Conservation (phyloP, 2,329 filamentous ascomycete species). For the Colletotrichum tabaci region DNA sequence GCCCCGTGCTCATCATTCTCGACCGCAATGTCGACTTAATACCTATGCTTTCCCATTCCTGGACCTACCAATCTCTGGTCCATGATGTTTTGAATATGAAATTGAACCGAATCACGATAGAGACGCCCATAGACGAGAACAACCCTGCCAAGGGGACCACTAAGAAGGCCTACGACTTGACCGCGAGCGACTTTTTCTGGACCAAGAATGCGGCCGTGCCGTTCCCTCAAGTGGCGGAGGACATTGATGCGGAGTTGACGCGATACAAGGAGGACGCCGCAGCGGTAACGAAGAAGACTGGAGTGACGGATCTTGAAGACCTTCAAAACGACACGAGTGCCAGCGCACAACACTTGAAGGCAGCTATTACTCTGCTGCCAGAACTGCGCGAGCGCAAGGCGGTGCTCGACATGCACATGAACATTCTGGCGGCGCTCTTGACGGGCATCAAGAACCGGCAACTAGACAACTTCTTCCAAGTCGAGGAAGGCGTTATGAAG, state of each 20-base stretch:
- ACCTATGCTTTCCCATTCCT: conserved; percentile 98
- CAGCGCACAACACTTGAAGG: conserved; percentile 94
- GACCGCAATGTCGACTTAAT: conserved; percentile 96
- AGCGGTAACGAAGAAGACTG: conserved; percentile 95
- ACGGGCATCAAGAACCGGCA: conserved; percentile 88
- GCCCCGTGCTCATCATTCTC: conserved; percentile 92
- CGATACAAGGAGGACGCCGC: conserved; percentile 96
- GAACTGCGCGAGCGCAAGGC: conserved; percentile 94
- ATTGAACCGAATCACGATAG: conserved; percentile 94
- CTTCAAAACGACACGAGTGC: conserved; percentile 90
- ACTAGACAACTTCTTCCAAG: conserved; percentile 94
- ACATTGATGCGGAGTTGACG: conserved; percentile 93
- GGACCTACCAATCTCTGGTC: conserved; percentile 85
- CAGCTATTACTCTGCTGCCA: conserved; percentile 92
- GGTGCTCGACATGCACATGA: conserved; percentile 99
- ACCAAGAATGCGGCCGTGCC: conserved; percentile 89
- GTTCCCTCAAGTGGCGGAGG: conserved; percentile 96
- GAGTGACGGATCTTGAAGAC: conserved; percentile 92
- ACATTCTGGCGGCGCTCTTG: conserved; percentile 77
- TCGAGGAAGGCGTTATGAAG: conserved; percentile 94
- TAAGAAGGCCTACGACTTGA: conserved; percentile 93
- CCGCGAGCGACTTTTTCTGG: conserved; percentile 96
- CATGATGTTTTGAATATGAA: conserved; percentile 72
- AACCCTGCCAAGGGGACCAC: conserved; percentile 81
- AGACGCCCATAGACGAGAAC: conserved; percentile 83